A percentile compares a stretch with the other conserved stretches of the same genome.
Conservation (phyloP, 768 basidiomycete species). For the Scleroderma bovista region DNA sequence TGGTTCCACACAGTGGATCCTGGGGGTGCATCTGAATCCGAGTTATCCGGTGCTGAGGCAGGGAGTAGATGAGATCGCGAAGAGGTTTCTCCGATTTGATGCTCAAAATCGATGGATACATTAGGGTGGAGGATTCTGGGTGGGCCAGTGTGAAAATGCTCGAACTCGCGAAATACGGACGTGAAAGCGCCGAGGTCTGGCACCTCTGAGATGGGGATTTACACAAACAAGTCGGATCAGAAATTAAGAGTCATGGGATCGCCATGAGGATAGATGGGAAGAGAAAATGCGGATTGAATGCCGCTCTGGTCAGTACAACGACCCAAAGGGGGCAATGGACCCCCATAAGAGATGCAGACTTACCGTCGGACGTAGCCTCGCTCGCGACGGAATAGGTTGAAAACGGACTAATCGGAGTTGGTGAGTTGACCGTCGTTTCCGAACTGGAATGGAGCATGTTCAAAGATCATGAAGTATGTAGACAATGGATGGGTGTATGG, state of each 20-base stretch:
- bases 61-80: constrained; percentile 20
- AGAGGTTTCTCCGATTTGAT: constrained; percentile 27
- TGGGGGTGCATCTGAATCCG: constrained; percentile 35
- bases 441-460: constrained; percentile 32
- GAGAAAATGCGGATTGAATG: constrained; percentile 1
- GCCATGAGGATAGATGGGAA: neutral
- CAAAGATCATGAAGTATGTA: constrained; percentile 12
- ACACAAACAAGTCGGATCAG: neutral
- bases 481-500: neutral
- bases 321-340: neutral
- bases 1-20: constrained; percentile 66
- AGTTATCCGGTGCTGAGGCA: constrained; percentile 9
- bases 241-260: neutral
- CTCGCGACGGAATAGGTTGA: constrained; percentile 36
- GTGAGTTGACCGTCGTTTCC: constrained; percentile 30
- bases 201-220: constrained; percentile 37
- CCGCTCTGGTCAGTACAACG: neutral
- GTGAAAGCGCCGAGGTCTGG: constrained; percentile 73
- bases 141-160: constrained; percentile 46
- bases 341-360: constrained; percentile 2
- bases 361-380: constrained; percentile 51
- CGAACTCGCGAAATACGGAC: constrained; percentile 62
- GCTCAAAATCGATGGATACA: constrained; percentile 10
- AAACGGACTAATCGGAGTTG: constrained; percentile 34
- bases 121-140: constrained; percentile 18